phyloP scores from a whole-genome alignment of 1,284 basidiomycete species.

The Ceratobasidium sp. region DNA sequence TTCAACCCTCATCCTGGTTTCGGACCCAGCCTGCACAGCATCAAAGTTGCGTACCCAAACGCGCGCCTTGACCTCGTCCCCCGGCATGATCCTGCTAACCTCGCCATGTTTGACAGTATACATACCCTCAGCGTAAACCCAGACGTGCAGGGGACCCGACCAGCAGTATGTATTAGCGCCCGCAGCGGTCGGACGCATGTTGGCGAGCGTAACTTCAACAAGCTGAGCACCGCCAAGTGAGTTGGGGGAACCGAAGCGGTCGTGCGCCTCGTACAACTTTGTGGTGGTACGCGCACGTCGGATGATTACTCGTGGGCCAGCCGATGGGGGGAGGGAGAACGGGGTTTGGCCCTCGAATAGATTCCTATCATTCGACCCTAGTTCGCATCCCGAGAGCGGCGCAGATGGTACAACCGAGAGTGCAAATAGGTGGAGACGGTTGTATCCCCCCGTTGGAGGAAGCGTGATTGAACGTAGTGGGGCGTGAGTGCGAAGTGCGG shows the following conservation, averaged over 20 bases:
- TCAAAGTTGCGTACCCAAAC: slow-evolving; percentile 41
- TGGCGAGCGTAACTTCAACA: slow-evolving; percentile 64
- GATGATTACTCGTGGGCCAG: slow-evolving; percentile 17
- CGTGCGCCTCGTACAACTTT: slow-evolving; percentile 62
- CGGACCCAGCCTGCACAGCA: slow-evolving; percentile 1
- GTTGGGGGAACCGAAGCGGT: slow-evolving; percentile 53
- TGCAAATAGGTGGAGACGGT: slow-evolving; percentile 64
- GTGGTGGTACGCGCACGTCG: slow-evolving; percentile 54
- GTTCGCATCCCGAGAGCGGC: slow-evolving; percentile 14
- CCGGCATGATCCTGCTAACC: slow-evolving; percentile 61
- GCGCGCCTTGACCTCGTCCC: slow-evolving; percentile 58
- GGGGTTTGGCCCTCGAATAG: background rate
- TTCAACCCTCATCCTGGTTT: slow-evolving; percentile 11
- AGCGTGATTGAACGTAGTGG: slow-evolving; percentile 61
- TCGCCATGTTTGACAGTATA: slow-evolving; percentile 59
- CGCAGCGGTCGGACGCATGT: slow-evolving; percentile 59
- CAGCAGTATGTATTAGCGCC: slow-evolving; percentile 53
- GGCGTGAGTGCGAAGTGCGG: slow-evolving; percentile 60
- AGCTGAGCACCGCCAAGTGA: slow-evolving; percentile 55
- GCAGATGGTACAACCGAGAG: slow-evolving; percentile 60
- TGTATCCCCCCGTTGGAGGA: slow-evolving; percentile 54
- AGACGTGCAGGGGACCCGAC: slow-evolving; percentile 49
- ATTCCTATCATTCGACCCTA: slow-evolving; percentile 50
- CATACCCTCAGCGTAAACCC: slow-evolving; percentile 47
- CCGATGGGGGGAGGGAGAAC: background rate